These are phyloP conservation scores for Colletotrichum destructivum DNA, from an alignment of 2,329 filamentous ascomycete genomes.

Conservation along the genomic window DNA sequence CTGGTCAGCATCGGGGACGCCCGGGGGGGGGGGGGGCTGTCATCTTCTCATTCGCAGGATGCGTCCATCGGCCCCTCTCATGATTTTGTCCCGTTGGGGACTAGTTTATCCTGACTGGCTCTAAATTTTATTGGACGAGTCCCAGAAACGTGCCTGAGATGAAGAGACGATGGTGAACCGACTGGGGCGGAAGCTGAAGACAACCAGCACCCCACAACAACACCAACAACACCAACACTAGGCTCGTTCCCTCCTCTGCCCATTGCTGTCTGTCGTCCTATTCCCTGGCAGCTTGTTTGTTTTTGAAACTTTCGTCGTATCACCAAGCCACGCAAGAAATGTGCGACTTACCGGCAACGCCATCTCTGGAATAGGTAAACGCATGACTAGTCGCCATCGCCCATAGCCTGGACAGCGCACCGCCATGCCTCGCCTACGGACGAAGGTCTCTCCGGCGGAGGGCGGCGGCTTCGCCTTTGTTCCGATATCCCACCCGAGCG, in stretches of 20 bases:
- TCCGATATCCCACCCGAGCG: constrained; percentile 41
- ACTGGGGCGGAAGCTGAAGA: background rate
- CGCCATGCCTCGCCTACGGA: constrained; percentile 19
- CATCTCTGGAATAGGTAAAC: background rate
- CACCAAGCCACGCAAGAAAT: too few species aligned
- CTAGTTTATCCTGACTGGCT: too few species aligned
- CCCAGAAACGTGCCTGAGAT: background rate
- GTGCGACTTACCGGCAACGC: background rate
- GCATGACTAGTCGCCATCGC: background rate
- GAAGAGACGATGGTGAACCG: background rate
- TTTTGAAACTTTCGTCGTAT: too few species aligned
- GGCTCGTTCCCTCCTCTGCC: background rate
- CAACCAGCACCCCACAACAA: background rate
- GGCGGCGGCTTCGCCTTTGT: constrained; percentile 43
- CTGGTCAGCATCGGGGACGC: background rate
- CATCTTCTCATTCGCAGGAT: background rate
- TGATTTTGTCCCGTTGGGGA: too few species aligned
- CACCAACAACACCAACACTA: background rate
- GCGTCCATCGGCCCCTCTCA: background rate
- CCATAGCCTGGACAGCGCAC: background rate
- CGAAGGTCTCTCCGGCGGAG: background rate
- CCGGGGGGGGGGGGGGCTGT: too few species aligned
- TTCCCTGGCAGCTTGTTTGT: too few species aligned
- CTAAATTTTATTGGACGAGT: too few species aligned
- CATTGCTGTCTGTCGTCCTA: background rate